Percentiles rank a stretch among this genome's conserved stretches.
These are phyloP conservation scores for Nemania sp. DNA, from an alignment of 2,329 filamentous ascomycete species.

Conservation along the genomic window DNA sequence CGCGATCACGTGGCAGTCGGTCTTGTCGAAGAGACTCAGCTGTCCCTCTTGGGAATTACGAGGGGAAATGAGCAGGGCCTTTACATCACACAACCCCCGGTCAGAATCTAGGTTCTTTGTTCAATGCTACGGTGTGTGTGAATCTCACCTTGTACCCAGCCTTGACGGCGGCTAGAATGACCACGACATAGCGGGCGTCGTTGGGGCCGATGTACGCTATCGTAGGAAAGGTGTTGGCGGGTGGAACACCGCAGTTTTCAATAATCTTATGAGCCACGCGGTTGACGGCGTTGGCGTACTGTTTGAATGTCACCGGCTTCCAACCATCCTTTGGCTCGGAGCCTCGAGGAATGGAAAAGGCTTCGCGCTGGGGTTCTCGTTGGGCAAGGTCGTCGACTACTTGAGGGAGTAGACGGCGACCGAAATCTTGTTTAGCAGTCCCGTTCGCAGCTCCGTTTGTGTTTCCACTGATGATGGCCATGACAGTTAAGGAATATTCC, in stretches of 20 bases:
- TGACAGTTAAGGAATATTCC: background rate
- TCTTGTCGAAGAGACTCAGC: constrained; percentile 58
- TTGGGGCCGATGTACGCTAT: constrained; percentile 61
- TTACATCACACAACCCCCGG: background rate
- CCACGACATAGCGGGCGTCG: constrained; percentile 47
- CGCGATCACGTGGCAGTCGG: constrained; percentile 56
- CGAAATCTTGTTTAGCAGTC: constrained; percentile 8
- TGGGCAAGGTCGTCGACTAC: constrained; percentile 55
- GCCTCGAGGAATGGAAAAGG: constrained; percentile 52
- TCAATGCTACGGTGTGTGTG: background rate
- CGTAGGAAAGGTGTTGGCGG: constrained; percentile 50
- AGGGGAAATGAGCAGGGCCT: constrained; percentile 59
- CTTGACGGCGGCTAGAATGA: constrained; percentile 46
- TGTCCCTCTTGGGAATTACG: constrained; percentile 61
- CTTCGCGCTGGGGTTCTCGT: constrained; percentile 52
- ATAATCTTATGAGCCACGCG: constrained; percentile 54
- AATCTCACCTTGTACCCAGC: constrained; percentile 52
- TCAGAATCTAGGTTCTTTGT: background rate
- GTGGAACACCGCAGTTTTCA: constrained; percentile 46
- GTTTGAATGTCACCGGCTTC: constrained; percentile 53
- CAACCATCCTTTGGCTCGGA: constrained; percentile 56
- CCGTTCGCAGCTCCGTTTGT: background rate
- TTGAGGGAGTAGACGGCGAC: constrained; percentile 53
- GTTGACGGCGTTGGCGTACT: constrained; percentile 57
- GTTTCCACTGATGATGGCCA: constrained; percentile 13